Evolutionary conservation across 805 yeast genomes (phyloP), one percentile per base, ranked within the genome.

Genomic region (Wickerhamiella qilinensis): DNA sequence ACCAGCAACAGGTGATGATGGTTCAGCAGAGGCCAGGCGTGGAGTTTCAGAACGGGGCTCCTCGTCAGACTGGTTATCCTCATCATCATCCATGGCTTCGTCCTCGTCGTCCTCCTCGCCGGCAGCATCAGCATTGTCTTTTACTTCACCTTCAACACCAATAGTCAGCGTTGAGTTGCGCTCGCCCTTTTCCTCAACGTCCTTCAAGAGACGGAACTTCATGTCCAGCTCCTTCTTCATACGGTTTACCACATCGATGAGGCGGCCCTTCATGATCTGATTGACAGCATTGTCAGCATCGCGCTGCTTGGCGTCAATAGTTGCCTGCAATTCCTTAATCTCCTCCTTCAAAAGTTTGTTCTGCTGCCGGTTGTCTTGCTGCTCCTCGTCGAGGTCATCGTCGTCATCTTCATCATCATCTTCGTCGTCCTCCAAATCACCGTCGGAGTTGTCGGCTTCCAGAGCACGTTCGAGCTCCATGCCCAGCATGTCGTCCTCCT

Each of bases 261-360:
- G 81, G 60, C 96, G 77, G 57, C 77, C 80, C 52, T 77, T 75
- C 73, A 91, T 68, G 60, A 88, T 77, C 48, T 88, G 86, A 53
- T 84, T 84, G 36, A 75, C 68, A 3, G 75, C 65, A 15, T 86
- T 85, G 17, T 68, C 72, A 36, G 83, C 70, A 49, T 81, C 85
- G 34, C 67, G 66, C 54, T 73, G 73, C 51, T 88, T 86, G 49
- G 76, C 77, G 39, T 68, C 73, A 37, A 91, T 77, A 0, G 88
- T 85, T 14, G 68, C 50, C 53, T 81, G 85, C 43, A 91, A 65
- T 52, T 91, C 98, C 5, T 67, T 60, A 41, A 91, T 76, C 56
- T 86, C 96, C 57, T 88, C 97, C 43, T 72, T 73, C 40, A 91
- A 62, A 46, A 84, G 67, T 50, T 81, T 85, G 47, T 67, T 67